Base-by-base conservation (phyloP, 768 basidiomycete genomes). In the Scleroderma bovista region DNA sequence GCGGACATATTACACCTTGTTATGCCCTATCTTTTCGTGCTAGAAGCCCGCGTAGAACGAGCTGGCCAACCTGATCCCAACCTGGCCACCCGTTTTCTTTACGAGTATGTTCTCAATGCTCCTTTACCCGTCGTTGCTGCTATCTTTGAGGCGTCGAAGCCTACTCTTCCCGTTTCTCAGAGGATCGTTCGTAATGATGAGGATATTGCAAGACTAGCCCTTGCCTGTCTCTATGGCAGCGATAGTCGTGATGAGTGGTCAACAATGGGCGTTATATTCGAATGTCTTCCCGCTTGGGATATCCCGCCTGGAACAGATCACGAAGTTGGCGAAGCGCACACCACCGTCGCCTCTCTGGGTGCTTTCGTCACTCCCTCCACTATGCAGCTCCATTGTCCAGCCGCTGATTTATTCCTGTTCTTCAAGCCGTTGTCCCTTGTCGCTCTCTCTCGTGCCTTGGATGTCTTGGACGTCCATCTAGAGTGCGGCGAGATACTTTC, bases 211-310 rank as follows among this genome's bases (percentile, higher is more conserved):
- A 79, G 87, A 11, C 67, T 97, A 13, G 93, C 94, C 3, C 80
- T 98, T 12, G 86, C 93, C 7, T 86, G 85, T 59, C 68, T 97
- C 20, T 99, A 99, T 54, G 93, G 93, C 13, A 87, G 80, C 58
- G 76, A 82, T 51, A 78, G 77, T 48, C 68, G 84, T 31, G 73
- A 81, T 51, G 76, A 84, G 56, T 95, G 90, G 91, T 61, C 81
- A 1, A 83, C 74, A 4, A 97, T 96, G 93, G 90, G 86, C 56
- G 72, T 75, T 29, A 89, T 99, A 45, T 97, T 99, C 64, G 95
- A 99, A 63, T 99, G 94, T 62, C 75, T 98, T 29, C 95, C 95
- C 0, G 95, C 86, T 3, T 96, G 94, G 91, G 84, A 83, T 50
- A 72, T 83, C 38, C 53, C 68, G 8, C 64, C 65, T 37, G 75